These are phyloP conservation scores for Leucosporidium yakuticum DNA, from an alignment of 768 basidiomycete species.

Conservation along the genomic window DNA sequence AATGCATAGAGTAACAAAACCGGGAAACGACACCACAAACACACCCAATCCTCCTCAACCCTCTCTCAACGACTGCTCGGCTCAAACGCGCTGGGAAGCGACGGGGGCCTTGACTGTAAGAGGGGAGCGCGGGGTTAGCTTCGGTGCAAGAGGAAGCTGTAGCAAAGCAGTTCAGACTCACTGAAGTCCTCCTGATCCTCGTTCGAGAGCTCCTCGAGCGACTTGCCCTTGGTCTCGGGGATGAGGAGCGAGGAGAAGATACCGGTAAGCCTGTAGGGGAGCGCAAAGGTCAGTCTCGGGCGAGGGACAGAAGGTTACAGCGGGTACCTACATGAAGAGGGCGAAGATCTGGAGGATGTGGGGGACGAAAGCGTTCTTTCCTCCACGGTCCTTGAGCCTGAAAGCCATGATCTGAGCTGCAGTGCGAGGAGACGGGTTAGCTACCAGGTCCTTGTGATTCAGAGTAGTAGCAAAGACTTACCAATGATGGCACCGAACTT, in stretches of 20 bases:
- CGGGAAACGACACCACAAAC: no score
- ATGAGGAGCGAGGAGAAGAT: slow-evolving; percentile 72
- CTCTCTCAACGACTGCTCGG: no score
- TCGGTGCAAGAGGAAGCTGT: no score
- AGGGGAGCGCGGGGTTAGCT: no score
- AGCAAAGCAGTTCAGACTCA: not conserved
- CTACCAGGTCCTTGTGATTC: no score
- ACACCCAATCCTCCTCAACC: no score
- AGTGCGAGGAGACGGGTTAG: slow-evolving; percentile 34
- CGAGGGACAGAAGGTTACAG: no score
- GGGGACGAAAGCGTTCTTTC: slow-evolving; percentile 41
- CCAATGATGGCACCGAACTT: slow-evolving; percentile 65
- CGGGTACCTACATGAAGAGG: not conserved
- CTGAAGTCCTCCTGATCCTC: slow-evolving; percentile 38
- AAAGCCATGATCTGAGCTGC: slow-evolving; percentile 14
- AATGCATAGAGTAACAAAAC: no score
- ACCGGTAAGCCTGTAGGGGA: slow-evolving; percentile 69
- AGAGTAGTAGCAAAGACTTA: no score
- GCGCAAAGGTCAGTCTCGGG: slow-evolving; percentile 40
- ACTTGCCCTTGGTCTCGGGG: slow-evolving; percentile 60
- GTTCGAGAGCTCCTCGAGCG: slow-evolving; percentile 41
- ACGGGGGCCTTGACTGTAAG: no score
- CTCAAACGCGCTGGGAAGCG: no score
- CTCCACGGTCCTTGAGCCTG: slow-evolving; percentile 60
- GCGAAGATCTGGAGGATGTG: slow-evolving; percentile 66